Evolutionary conservation across 164 flowering plant genomes (phyloP).

Genomic region (Brasenia schreberi): DNA sequence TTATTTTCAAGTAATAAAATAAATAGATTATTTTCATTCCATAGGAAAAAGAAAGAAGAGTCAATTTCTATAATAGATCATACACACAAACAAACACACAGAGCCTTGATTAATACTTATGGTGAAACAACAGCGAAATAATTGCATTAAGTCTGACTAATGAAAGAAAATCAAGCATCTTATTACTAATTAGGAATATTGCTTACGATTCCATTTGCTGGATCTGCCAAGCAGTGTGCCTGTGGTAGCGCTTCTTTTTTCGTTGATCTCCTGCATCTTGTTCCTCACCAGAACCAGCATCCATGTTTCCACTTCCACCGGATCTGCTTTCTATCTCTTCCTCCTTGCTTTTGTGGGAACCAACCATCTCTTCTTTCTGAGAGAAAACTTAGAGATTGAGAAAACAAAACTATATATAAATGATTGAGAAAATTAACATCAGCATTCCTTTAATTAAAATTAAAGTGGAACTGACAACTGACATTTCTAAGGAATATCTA

Average conservation of each 20-base stretch:
- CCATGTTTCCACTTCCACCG: conserved; percentile 56
- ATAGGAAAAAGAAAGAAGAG: too few species aligned
- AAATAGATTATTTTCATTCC: too few species aligned
- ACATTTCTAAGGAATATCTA: too few species aligned
- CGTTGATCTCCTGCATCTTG: conserved; percentile 27
- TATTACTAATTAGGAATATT: neutral
- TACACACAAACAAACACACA: too few species aligned
- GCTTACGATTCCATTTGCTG: conserved; percentile 93
- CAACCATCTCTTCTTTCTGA: conserved; percentile 14
- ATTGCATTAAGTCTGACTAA: neutral
- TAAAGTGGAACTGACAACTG: too few species aligned
- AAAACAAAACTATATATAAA: too few species aligned
- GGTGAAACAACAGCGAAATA: too few species aligned
- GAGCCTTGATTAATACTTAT: too few species aligned
- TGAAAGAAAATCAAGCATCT: too few species aligned
- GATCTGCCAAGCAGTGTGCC: conserved; percentile 89
- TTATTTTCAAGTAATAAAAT: too few species aligned
- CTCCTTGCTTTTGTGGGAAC: conserved; percentile 26
- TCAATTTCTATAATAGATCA: too few species aligned
- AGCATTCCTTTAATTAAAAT: too few species aligned
- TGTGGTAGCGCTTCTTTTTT: conserved; percentile 84
- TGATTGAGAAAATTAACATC: neutral
- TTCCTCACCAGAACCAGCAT: conserved; percentile 44
- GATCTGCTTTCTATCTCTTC: conserved; percentile 71
- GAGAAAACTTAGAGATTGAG: neutral